Base-by-base conservation (phyloP, 2,329 filamentous ascomycete species). In the Canariomyces notabilis region DNA sequence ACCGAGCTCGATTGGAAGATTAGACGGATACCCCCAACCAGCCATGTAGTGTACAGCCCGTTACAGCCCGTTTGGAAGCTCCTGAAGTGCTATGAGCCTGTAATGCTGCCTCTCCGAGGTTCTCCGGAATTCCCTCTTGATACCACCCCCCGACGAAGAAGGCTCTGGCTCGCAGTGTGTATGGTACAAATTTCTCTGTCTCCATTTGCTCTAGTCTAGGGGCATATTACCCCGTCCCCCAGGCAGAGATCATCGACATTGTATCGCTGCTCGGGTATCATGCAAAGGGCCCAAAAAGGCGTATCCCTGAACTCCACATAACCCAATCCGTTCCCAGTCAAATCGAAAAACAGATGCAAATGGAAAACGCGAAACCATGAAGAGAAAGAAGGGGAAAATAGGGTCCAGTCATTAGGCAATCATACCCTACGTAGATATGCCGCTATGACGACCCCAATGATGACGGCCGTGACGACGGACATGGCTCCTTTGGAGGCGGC, bases 181-280 rank as follows among this genome's bases (percentile, higher is more conserved):
- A 44, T 48, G 15, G 26, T 47, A 46, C 45, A 48, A 37, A 33
- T 21, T 43, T 3, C n/a, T n/a, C n/a, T 4, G 9, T 11, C 4
- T 9, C 5, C 33, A 12, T 19, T 11, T 26, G 35, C 39, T 37
- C 26, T 26, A 38, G 12, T 34, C 32, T 33, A 26, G 21, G 32
- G 16, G n/a, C 29, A 18, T 21, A 40, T n/a, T 20, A 9, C 21
- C 32, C 4, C 38, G 33, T 40, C 22, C 40, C 36, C 41, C 31
- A 44, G 33, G 5, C 39, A 47, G 33, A 42, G 35, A 46, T 29
- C 19, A 18, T n/a, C 6, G 26, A 29, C 26, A 29, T 29, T n/a
- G 15, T 38, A 19, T 42, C 42, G 19, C 41, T 45, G 37, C 41
- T 42, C 39, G 19, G 36, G 42, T 49, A 45, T 49, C 35, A 36